Base-by-base conservation (phyloP, 768 basidiomycete species). In the Trametopsis cervina region DNA sequence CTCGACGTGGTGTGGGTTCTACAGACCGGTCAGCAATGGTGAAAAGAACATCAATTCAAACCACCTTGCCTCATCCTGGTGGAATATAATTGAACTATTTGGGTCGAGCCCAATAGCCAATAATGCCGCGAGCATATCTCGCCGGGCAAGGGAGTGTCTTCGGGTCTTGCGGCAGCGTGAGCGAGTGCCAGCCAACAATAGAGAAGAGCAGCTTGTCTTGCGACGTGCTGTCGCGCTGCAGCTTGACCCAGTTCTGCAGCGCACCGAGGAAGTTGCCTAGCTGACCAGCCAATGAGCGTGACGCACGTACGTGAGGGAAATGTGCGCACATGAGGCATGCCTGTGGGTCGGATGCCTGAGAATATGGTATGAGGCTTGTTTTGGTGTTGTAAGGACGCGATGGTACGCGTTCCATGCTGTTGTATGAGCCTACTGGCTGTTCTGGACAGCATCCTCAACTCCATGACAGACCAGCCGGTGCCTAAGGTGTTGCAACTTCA, bases 251-350 rank as follows among this genome's bases (percentile, higher is more conserved):
- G 61, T 93, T 92, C 17, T 78, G 77, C 23, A 96, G 70, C 0
- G 94, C 93, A 3, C 95, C 95, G 2, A 97, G 74, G 58, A 91
- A 89, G 64, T 98, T 97, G 38, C 95, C 95, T 59, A 96, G 72
- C 93, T 97, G 48, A 7, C 4, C 40, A 25, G 24, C 36, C 9
- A 24, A 23, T 10, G 52, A 25, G 20, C 26, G 23, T 13, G n/a
- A n/a, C 15, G 29, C 9, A 7, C 9, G 18, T 40, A 45, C 25
- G 50, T 40, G 40, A 29, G 1, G 36, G 11, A 36, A 27, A n/a
- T 15, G 10, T 2, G 62, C 77, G 56, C 64, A 93, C 92, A 68
- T 95, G 92, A 40, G 90, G 89, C 2, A 86, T 79, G 0, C 92
- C 89, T 1, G 94, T 94, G 0, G 94, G 94, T 60, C 95, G 94